Evolutionary conservation across 2,329 filamentous ascomycete species (phyloP).

Genomic region (Leptographium procerum): DNA sequence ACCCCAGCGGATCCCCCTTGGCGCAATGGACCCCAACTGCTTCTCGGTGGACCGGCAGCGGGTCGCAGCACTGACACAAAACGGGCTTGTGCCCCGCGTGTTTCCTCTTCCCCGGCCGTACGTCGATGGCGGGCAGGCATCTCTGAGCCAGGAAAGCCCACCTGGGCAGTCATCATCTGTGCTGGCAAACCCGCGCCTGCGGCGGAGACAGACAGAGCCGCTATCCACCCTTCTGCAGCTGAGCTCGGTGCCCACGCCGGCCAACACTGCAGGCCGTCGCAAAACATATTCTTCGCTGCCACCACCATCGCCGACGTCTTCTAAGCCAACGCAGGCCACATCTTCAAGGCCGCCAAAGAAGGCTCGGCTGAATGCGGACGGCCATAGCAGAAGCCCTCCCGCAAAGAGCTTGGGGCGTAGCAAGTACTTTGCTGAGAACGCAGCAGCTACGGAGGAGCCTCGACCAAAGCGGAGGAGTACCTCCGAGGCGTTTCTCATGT

Average conservation of each 20-base stretch:
- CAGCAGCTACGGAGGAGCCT: slow-evolving; percentile 4
- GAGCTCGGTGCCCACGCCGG: background rate
- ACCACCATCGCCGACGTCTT: background rate
- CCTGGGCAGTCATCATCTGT: background rate
- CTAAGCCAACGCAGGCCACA: background rate
- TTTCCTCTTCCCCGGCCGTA: slow-evolving; percentile 50
- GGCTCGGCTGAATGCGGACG: slow-evolving; percentile 40
- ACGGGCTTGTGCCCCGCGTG: slow-evolving; percentile 40
- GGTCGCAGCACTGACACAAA: slow-evolving; percentile 35
- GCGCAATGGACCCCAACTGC: slow-evolving; percentile 52
- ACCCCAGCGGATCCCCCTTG: slow-evolving; percentile 38
- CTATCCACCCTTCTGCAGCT: slow-evolving; percentile 30
- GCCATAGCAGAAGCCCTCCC: slow-evolving; percentile 10
- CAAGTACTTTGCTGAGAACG: slow-evolving; percentile 37
- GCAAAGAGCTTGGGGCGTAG: slow-evolving; percentile 29
- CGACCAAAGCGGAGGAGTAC: slow-evolving; percentile 4
- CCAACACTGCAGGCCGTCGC: background rate
- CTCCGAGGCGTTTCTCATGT: slow-evolving; percentile 35
- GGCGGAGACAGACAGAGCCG: slow-evolving; percentile 42
- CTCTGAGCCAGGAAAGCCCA: slow-evolving; percentile 12
- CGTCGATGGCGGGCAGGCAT: slow-evolving; percentile 24
- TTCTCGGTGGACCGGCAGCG: slow-evolving; percentile 40
- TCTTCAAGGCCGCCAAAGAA: slow-evolving; percentile 41
- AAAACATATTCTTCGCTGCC: slow-evolving; percentile 2
- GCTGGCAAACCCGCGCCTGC: slow-evolving; percentile 22